phyloP scores from a whole-genome alignment of 148 eudicot species.

The Oxyria digyna region DNA sequence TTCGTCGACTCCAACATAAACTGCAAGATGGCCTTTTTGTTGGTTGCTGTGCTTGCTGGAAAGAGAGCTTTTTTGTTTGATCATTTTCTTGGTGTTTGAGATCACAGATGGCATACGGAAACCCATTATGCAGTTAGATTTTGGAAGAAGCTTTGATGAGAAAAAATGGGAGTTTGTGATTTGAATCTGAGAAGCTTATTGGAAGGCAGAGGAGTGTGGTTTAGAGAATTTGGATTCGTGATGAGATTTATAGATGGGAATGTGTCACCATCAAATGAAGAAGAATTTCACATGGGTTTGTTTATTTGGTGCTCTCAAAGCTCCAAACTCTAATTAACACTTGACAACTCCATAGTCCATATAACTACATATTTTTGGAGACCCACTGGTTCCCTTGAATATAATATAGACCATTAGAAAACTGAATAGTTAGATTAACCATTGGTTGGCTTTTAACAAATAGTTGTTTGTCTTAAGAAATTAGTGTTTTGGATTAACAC shows the following conservation, averaged over 20 bases:
- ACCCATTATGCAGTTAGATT: neutral
- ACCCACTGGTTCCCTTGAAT: neutral
- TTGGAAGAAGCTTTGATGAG: no score
- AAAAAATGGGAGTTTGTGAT: no score
- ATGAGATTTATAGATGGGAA: neutral
- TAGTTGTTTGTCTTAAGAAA: neutral
- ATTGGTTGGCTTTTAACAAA: no score
- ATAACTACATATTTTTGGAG: neutral
- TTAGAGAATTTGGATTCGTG: neutral
- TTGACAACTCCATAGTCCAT: neutral
- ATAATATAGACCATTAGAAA: no score
- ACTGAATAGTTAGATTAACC: no score
- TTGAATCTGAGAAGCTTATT: neutral
- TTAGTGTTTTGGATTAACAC: neutral
- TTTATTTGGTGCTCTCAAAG: neutral
- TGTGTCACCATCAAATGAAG: slow-evolving; percentile 2
- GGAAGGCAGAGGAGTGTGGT: neutral
- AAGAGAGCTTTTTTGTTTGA: neutral
- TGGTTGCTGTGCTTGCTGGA: neutral
- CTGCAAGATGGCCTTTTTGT: slow-evolving; percentile 41
- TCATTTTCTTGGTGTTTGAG: neutral
- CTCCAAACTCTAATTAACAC: neutral
- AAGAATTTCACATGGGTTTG: neutral
- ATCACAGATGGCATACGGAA: neutral
- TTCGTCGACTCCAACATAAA: slow-evolving; percentile 33